A percentile compares a stretch with the other conserved stretches of the same genome.
These are phyloP conservation scores for Hygrophoropsis aurantiaca DNA, from an alignment of 768 basidiomycete species.

Conservation along the genomic window DNA sequence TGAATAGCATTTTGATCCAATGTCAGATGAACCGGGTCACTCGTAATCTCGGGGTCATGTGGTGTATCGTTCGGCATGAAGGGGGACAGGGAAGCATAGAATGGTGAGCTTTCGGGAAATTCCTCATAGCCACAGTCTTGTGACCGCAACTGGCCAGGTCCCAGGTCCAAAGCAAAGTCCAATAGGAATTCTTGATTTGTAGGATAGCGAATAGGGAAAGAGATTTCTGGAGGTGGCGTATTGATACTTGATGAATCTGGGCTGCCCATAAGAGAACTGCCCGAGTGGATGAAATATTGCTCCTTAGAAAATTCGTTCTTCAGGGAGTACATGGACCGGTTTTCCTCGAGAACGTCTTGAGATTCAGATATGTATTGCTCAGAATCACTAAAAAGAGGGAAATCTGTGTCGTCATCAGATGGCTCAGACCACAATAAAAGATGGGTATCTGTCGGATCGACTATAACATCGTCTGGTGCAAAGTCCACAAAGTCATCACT, in stretches of 20 bases:
- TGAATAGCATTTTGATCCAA: slow-evolving; percentile 3
- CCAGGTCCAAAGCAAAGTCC: slow-evolving; percentile 10
- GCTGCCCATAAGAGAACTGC: slow-evolving; percentile 24
- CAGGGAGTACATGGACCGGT: slow-evolving; percentile 11
- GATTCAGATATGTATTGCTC: no score
- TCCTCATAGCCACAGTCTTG: slow-evolving; percentile 15
- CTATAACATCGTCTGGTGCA: slow-evolving; percentile 5
- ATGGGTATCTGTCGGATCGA: slow-evolving; percentile 1
- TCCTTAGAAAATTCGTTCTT: not conserved
- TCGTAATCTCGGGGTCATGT: slow-evolving; percentile 12
- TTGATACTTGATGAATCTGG: slow-evolving; percentile 14
- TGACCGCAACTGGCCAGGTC: slow-evolving; percentile 10
- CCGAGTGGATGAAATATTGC: slow-evolving; percentile 11
- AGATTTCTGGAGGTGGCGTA: slow-evolving; percentile 13
- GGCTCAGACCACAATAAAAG: slow-evolving; percentile 14
- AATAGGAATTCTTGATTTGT: slow-evolving; percentile 10
- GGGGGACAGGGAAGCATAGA: slow-evolving; percentile 3
- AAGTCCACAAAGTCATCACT: slow-evolving; percentile 20
- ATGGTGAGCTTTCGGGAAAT: slow-evolving; percentile 12
- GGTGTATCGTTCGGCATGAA: slow-evolving; percentile 8
- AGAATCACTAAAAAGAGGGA: slow-evolving; percentile 2
- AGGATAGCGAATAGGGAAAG: slow-evolving; percentile 15
- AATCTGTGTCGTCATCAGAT: slow-evolving; percentile 8
- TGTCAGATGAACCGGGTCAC: slow-evolving; percentile 15
- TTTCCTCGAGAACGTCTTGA: slow-evolving; percentile 10